Conservation (phyloP, 2,329 filamentous ascomycete species). For the Allantophomopsis cytisporea region DNA sequence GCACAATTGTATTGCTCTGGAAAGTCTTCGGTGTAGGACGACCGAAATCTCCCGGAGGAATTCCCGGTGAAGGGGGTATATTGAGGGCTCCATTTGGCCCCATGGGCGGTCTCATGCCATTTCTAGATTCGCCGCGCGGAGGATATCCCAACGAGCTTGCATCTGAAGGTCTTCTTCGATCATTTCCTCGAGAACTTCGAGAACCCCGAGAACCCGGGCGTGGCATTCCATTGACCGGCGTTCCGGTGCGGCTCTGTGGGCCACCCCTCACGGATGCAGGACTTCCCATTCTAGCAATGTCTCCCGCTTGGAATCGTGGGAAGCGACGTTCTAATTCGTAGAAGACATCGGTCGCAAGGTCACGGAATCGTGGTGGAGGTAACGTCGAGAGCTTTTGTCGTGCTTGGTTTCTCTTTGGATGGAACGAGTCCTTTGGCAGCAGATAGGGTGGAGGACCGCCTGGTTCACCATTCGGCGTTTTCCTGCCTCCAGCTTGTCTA, state of each 20-base stretch:
- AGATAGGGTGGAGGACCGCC: constrained; percentile 56
- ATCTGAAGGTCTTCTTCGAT: constrained; percentile 30
- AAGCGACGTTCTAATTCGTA: constrained; percentile 87
- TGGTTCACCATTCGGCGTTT: constrained; percentile 34
- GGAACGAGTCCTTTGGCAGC: constrained; percentile 76
- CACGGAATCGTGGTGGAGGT: constrained; percentile 73
- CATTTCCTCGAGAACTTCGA: constrained; percentile 32
- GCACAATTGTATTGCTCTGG: constrained; percentile 90
- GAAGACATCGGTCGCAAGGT: constrained; percentile 90
- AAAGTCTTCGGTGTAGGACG: constrained; percentile 79
- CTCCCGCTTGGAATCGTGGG: constrained; percentile 60
- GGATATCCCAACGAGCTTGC: constrained; percentile 36
- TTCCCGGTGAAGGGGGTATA: constrained; percentile 44
- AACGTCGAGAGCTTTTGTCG: constrained; percentile 87
- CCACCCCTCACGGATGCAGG: constrained; percentile 49
- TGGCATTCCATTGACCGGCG: constrained; percentile 34
- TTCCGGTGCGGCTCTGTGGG: constrained; percentile 36
- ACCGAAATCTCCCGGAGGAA: constrained; percentile 51
- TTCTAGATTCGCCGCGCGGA: constrained; percentile 20
- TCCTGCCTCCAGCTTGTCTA: constrained; percentile 55
- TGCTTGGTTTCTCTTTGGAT: constrained; percentile 96
- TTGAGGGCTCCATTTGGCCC: constrained; percentile 25
- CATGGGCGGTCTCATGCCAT: constrained; percentile 23
- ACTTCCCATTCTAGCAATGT: constrained; percentile 57
- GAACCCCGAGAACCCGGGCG: constrained; percentile 27